These are phyloP conservation scores for Sisymbrium altissimum DNA, from an alignment of 345 rosid genomes.

Conservation along the genomic window DNA sequence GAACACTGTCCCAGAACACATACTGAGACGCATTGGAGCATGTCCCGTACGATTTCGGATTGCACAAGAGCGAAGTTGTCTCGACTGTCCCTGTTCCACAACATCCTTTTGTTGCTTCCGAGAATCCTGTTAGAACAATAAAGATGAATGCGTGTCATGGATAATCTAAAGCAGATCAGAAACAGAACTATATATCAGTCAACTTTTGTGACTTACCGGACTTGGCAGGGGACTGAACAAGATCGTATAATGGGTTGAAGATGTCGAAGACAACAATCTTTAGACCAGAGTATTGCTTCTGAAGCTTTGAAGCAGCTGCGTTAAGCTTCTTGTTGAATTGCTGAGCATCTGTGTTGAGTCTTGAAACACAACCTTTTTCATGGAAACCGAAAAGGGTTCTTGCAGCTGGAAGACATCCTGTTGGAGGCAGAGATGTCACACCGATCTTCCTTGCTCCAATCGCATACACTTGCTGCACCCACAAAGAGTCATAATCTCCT, in stretches of 20 bases:
- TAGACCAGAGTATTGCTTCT: constrained; percentile 65
- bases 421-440: constrained; percentile 86
- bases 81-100: constrained; percentile 88
- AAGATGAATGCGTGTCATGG: background rate
- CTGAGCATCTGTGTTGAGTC: constrained; percentile 68
- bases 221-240: constrained; percentile 57
- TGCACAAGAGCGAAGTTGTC: constrained; percentile 73
- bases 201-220: constrained; percentile 41
- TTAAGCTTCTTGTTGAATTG: constrained; percentile 71
- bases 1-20: constrained; percentile 94
- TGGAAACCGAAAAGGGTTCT: constrained; percentile 67
- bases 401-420: constrained; percentile 86
- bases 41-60: constrained; percentile 65
- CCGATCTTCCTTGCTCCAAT: constrained; percentile 84
- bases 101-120: constrained; percentile 81
- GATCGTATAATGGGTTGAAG: constrained; percentile 60
- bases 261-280: constrained; percentile 82
- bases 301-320: constrained; percentile 53
- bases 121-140: constrained; percentile 47
- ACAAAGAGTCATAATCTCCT: constrained; percentile 5
- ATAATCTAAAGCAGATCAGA: background rate
- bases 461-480: constrained; percentile 50
- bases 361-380: constrained; percentile 58
- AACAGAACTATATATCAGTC: background rate
- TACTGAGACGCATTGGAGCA: constrained; percentile 79